Evolutionary conservation across 352 stramenopile species (phyloP).

Genomic region (Phytophthora sansomeana): DNA sequence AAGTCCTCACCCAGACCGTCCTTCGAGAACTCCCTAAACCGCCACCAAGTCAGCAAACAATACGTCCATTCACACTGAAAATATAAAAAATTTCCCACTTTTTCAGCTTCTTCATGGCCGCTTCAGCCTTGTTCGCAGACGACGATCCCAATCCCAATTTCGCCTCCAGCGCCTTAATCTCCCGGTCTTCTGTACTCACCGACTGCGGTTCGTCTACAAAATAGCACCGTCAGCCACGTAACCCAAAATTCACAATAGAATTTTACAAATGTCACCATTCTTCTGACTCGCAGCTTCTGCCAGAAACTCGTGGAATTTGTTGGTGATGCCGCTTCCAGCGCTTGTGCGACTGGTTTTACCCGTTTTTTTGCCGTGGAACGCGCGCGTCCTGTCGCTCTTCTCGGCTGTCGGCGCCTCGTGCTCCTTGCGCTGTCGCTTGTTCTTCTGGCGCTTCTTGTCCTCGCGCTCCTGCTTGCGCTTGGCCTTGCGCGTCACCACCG

Average conservation of each 20-base stretch:
- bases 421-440: conserved; percentile 62
- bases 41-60: conserved; percentile 16
- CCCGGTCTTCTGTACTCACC: conserved; percentile 53
- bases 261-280: conserved; percentile 7
- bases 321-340: conserved; percentile 46
- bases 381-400: conserved; percentile 13
- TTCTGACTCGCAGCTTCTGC: conserved; percentile 58
- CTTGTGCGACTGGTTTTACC: conserved; percentile 17
- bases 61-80: background rate
- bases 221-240: background rate
- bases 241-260: background rate
- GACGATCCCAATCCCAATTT: conserved; percentile 62
- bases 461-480: conserved; percentile 83
- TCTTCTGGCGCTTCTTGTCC: conserved; percentile 80
- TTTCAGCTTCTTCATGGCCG: conserved; percentile 70
- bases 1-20: conserved; percentile 87
- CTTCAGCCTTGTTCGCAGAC: conserved; percentile 46
- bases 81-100: conserved; percentile 46
- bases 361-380: conserved; percentile 13
- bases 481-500: conserved; percentile 62
- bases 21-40: conserved; percentile 74
- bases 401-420: conserved; percentile 1
- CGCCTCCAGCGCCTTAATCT: conserved; percentile 80
- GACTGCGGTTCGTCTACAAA: conserved; percentile 34
- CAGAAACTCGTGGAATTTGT: conserved; percentile 85